These are phyloP conservation scores for sorghum (Sorghum bicolor) DNA, from an alignment of 176 grass and related monocot genomes.

Conservation along the genomic window Sorghum_bicolor_NCBIv3 NC_012878.2:52332501-52333000, in stretches of 20 bases:
- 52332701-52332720: not conserved
- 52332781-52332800: not conserved
- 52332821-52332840: not conserved
- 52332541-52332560: constrained; percentile 5
- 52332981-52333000: constrained; percentile 48
- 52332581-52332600: not conserved
- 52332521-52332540: not conserved
- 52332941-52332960: constrained; percentile 91
- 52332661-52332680: not conserved
- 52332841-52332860: not conserved
- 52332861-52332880: constrained; percentile 13
- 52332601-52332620: constrained; percentile 14
- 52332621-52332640: not conserved
- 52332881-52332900: constrained; percentile 12
- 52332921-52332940: constrained; percentile 89
- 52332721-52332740: not conserved
- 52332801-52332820: not conserved
- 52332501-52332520: not conserved
- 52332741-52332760: not conserved
- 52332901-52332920: not conserved
- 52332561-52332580: not conserved
- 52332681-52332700: not conserved
- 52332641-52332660: not conserved
- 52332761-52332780: not conserved
- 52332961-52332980: constrained; percentile 89